Percentiles rank a stretch among this genome's conserved stretches.
These are phyloP conservation scores for Aspergillus sp. DNA, from an alignment of 2,329 filamentous ascomycete genomes.

Conservation along the genomic window DNA sequence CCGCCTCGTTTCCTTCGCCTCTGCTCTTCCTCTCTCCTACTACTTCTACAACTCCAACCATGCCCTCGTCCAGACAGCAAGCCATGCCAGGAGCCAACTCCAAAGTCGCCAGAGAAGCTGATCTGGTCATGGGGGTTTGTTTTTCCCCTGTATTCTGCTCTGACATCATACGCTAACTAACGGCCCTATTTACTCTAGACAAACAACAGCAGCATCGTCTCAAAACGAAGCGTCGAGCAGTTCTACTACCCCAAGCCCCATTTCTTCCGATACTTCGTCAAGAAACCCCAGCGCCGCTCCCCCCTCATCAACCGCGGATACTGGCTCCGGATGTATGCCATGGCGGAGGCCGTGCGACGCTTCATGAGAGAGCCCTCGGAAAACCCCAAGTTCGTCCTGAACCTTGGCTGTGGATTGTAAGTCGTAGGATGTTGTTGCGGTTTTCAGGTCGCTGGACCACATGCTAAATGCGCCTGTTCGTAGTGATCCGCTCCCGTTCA, in stretches of 20 bases:
- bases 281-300: slow-evolving; percentile 70
- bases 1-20: slow-evolving; percentile 9
- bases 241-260: slow-evolving; percentile 75
- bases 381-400: slow-evolving; percentile 64
- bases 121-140: slow-evolving; percentile 43
- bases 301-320: slow-evolving; percentile 87
- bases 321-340: slow-evolving; percentile 72
- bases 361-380: slow-evolving; percentile 55
- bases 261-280: slow-evolving; percentile 81
- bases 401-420: slow-evolving; percentile 84
- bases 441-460: too few relatives aligned
- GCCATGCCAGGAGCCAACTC: slow-evolving; percentile 11
- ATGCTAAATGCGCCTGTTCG: slow-evolving; percentile 17
- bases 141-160: background rate
- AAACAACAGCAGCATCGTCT: slow-evolving; percentile 85
- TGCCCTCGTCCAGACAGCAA: slow-evolving; percentile 9
- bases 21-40: slow-evolving; percentile 8
- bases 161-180: background rate
- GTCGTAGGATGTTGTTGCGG: too few relatives aligned
- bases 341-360: slow-evolving; percentile 63
- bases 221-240: slow-evolving; percentile 84
- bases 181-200: slow-evolving; percentile 45
- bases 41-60: slow-evolving; percentile 4
- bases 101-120: slow-evolving; percentile 37
- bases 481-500: slow-evolving; percentile 81